phyloP scores from a whole-genome alignment of 805 yeast species.

The Schizosaccharomyces japonicus region DNA sequence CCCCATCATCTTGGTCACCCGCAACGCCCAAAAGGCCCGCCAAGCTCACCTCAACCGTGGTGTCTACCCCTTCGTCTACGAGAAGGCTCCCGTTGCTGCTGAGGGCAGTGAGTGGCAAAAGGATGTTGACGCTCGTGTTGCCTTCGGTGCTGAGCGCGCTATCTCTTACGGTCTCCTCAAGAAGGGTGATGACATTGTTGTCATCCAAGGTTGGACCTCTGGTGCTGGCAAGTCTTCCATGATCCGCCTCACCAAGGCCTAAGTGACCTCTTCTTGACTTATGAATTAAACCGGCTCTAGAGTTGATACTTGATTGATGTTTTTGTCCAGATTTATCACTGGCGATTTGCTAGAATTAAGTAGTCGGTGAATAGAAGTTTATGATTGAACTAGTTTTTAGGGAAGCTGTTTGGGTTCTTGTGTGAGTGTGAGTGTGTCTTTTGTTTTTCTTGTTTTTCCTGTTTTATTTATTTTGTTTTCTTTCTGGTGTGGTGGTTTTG shows the following conservation, averaged over 20 bases:
- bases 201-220: slow-evolving; percentile 96
- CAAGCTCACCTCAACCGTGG: slow-evolving; percentile 93
- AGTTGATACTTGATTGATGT: no score
- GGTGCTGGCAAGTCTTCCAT: slow-evolving; percentile 99
- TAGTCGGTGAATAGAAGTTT: no score
- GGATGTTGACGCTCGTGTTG: slow-evolving; percentile 85
- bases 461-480: no score
- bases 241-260: slow-evolving; percentile 28
- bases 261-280: not conserved
- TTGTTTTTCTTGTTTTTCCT: no score
- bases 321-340: no score
- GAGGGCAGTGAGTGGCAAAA: slow-evolving; percentile 66
- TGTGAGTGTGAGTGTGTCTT: no score
- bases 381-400: no score
- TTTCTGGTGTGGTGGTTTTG: no score
- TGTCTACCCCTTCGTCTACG: slow-evolving; percentile 87
- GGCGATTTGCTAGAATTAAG: no score
- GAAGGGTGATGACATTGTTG: slow-evolving; percentile 73
- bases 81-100: slow-evolving; percentile 24
- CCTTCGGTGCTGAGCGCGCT: slow-evolving; percentile 81
- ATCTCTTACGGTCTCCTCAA: slow-evolving; percentile 60
- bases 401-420: no score
- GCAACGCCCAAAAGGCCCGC: slow-evolving; percentile 83
- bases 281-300: no score
- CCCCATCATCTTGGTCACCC: slow-evolving; percentile 93